phyloP scores from a whole-genome alignment of 2,329 filamentous ascomycete genomes.

The Clarireedia sp. region DNA sequence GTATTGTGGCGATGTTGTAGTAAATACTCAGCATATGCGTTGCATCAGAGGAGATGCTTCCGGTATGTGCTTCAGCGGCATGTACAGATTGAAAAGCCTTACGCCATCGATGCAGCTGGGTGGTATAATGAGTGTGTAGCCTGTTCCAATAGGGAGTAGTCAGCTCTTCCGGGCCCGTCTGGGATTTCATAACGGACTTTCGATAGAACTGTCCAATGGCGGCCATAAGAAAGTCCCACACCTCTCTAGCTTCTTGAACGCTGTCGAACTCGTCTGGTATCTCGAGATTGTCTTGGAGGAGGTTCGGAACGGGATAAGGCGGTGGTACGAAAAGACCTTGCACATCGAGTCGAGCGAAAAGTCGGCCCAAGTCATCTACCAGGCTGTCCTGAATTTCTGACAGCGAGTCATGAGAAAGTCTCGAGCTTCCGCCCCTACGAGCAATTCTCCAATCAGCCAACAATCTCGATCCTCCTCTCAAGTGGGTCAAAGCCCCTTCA shows the following conservation, averaged over 20 bases:
- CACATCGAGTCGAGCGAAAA: conserved; percentile 28
- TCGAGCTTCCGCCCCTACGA: conserved; percentile 22
- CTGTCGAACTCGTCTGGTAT: conserved; percentile 24
- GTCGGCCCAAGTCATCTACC: conserved; percentile 27
- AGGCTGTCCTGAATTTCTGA: conserved; percentile 29
- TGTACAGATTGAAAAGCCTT: conserved; percentile 24
- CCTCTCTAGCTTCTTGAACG: conserved; percentile 25
- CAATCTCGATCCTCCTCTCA: conserved; percentile 25
- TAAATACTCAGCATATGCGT: conserved; percentile 27
- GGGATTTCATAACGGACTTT: conserved; percentile 24
- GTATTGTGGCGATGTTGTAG: conserved; percentile 27
- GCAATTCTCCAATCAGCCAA: conserved; percentile 28
- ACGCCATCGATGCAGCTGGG: conserved; percentile 26
- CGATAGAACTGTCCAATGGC: conserved; percentile 28
- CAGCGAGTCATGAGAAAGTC: conserved; percentile 28
- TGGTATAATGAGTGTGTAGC: conserved; percentile 25
- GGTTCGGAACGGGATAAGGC: conserved; percentile 27
- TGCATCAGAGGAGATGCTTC: conserved; percentile 20
- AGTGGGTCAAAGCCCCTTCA: conserved; percentile 27
- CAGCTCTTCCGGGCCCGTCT: conserved; percentile 23
- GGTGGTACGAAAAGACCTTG: conserved; percentile 27
- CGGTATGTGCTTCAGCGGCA: conserved; percentile 20
- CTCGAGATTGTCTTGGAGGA: conserved; percentile 25
- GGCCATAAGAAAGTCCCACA: conserved; percentile 27
- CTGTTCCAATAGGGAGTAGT: conserved; percentile 21